A percentile compares a stretch with the other conserved stretches of the same genome.
Evolutionary conservation across 352 stramenopile species (phyloP).

Genomic region (Phytophthora niederhauseri): DNA sequence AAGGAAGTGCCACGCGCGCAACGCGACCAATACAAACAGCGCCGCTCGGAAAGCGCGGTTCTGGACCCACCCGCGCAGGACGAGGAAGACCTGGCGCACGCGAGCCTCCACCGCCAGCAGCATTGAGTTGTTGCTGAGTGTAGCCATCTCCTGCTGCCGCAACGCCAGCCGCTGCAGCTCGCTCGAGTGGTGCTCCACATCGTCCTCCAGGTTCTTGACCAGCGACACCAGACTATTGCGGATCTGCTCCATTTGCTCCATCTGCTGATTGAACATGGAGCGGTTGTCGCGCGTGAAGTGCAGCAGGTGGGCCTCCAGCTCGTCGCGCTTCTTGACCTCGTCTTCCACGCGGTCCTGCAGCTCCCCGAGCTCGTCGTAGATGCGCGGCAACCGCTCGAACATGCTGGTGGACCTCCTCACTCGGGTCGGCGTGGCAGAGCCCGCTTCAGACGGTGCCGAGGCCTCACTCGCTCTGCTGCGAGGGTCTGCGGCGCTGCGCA

Average conservation of each 20-base stretch:
- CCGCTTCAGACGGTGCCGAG: conserved; percentile 27
- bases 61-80: conserved; percentile 51
- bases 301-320: conserved; percentile 68
- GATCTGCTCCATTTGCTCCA: conserved; percentile 62
- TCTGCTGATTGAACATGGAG: conserved; percentile 54
- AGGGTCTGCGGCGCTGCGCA: conserved; percentile 26
- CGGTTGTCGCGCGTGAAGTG: conserved; percentile 70
- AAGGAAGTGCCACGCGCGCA: conserved; percentile 63
- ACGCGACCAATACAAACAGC: conserved; percentile 49
- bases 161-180: conserved; percentile 55
- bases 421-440: conserved; percentile 16
- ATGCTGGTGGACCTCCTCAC: conserved; percentile 54
- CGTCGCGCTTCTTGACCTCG: conserved; percentile 70
- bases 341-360: conserved; percentile 75
- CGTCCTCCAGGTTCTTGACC: conserved; percentile 64
- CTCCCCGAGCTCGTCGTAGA: conserved; percentile 71
- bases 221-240: conserved; percentile 56
- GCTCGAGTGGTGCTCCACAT: conserved; percentile 65
- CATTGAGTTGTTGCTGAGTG: conserved; percentile 47
- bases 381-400: conserved; percentile 66
- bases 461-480: conserved; percentile 23
- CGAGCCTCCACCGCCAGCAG: conserved; percentile 50
- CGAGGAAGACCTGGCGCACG: conserved; percentile 36
- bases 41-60: conserved; percentile 58
- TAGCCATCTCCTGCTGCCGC: conserved; percentile 47